Evolutionary conservation across 768 basidiomycete genomes (phyloP), one percentile per base, ranked within the genome.

Genomic region (Pisolithus tinctorius): DNA sequence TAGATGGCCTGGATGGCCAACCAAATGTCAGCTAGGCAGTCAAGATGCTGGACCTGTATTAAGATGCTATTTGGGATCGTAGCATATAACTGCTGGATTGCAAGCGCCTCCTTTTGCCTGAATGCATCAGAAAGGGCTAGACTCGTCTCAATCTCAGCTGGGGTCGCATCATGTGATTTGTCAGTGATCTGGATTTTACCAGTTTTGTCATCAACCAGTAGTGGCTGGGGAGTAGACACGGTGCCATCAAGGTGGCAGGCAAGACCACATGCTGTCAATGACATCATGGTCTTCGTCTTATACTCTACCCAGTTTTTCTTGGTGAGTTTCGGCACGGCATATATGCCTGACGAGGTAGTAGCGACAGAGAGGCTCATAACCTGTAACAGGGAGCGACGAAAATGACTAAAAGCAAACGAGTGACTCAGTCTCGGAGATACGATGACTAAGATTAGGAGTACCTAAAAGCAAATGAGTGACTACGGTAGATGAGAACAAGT

Each of bases 81-180:
- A 3, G 52, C 48, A 27, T 49, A 53, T 1, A 53, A 11, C 13
- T 53, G 52, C 29, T 53, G 48, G n/a, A n/a, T n/a, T n/a, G n/a
- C n/a, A n/a, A n/a, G n/a, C n/a, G n/a, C n/a, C n/a, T n/a, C n/a
- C n/a, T 52, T 52, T 17, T 52, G 51, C 2, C 6, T 10, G 26
- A 39, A 41, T 1, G 7, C 4, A 2, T 52, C 45, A 2, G 42
- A 1, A 0, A 7, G 10, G 14, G 34, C 45, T n/a, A 20, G n/a
- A 11, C 48, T 47, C 0, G 16, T 17, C 26, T 52, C 45, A 8
- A 52, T 52, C 4, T 47, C n/a, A 7, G 9, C 10, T 1, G 42
- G 29, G 26, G 39, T 41, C 1, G 45, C 51, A 7, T 47, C 7
- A 4, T 4, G 29, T 23, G 6, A 13, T 8, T 31, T 29, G 27